Conservation (phyloP, 495 filamentous ascomycete genomes). For the Apiosordaria backusii region DNA sequence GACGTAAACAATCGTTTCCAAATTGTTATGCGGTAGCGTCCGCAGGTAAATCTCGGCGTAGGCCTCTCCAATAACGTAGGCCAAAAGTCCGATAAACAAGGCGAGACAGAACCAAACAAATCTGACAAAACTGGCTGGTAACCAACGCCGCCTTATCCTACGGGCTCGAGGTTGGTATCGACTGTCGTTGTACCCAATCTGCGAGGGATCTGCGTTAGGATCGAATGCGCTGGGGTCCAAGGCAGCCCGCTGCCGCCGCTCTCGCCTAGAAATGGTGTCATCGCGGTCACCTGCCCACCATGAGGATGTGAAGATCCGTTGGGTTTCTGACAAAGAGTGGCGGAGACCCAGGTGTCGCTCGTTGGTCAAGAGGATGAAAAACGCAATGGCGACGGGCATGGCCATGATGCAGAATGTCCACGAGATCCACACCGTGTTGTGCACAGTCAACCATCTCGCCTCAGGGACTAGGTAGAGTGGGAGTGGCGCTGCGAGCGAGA, state of each 20-base stretch:
- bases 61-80: conserved; percentile 61
- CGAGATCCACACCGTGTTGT: conserved; percentile 61
- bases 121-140: conserved; percentile 58
- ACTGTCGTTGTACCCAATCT: conserved; percentile 24
- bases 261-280: conserved; percentile 36
- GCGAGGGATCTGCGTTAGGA: conserved; percentile 25
- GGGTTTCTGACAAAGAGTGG: conserved; percentile 56
- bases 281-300: conserved; percentile 56
- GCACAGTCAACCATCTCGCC: conserved; percentile 44
- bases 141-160: conserved; percentile 46
- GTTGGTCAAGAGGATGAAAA: conserved; percentile 55
- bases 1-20: conserved; percentile 62
- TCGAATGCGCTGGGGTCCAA: conserved; percentile 30
- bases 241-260: conserved; percentile 32
- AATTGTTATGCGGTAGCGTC: conserved; percentile 59
- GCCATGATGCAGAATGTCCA: conserved; percentile 65
- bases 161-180: conserved; percentile 29
- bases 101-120: conserved; percentile 66
- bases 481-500: conserved; percentile 79
- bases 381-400: conserved; percentile 57
- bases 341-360: conserved; percentile 54
- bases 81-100: conserved; percentile 55
- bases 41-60: conserved; percentile 64
- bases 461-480: conserved; percentile 54
- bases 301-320: conserved; percentile 58